These are phyloP conservation scores for Rhodomyrtus tomentosa DNA, from an alignment of 345 rosid species.

Conservation along the genomic window DNA sequence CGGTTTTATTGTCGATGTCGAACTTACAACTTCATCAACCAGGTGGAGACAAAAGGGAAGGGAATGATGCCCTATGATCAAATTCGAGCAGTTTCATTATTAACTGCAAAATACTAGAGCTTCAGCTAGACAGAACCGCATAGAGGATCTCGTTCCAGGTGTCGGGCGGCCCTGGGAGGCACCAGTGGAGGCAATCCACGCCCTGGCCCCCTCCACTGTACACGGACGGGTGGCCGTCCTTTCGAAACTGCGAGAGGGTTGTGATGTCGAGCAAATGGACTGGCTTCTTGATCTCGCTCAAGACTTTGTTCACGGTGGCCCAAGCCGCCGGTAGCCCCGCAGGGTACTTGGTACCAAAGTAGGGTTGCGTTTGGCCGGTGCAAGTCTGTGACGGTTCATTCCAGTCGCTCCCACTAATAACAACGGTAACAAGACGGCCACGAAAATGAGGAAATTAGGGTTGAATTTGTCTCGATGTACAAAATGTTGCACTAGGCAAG, in stretches of 20 bases:
- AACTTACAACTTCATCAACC: background rate
- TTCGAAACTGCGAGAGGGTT: slow-evolving; percentile 29
- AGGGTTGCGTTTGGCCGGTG: slow-evolving; percentile 49
- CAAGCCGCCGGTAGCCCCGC: slow-evolving; percentile 61
- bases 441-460: background rate
- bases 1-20: background rate
- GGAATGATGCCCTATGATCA: background rate
- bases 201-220: slow-evolving; percentile 25
- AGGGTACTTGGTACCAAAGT: slow-evolving; percentile 48
- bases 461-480: background rate
- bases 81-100: background rate
- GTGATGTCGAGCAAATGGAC: slow-evolving; percentile 61
- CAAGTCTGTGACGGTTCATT: slow-evolving; percentile 49
- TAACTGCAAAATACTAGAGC: background rate
- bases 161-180: slow-evolving; percentile 92
- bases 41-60: background rate
- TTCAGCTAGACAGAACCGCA: slow-evolving; percentile 31
- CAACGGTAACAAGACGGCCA: too few relatives aligned
- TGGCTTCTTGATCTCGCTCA: slow-evolving; percentile 62
- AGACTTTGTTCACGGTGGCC: slow-evolving; percentile 60
- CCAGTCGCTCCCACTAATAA: slow-evolving; percentile 79
- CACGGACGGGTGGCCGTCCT: slow-evolving; percentile 60
- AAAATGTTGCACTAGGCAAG: background rate
- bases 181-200: slow-evolving; percentile 85
- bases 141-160: slow-evolving; percentile 77